Base-by-base conservation (phyloP, 257 asterid genomes). In the Petunia secreta region DNA sequence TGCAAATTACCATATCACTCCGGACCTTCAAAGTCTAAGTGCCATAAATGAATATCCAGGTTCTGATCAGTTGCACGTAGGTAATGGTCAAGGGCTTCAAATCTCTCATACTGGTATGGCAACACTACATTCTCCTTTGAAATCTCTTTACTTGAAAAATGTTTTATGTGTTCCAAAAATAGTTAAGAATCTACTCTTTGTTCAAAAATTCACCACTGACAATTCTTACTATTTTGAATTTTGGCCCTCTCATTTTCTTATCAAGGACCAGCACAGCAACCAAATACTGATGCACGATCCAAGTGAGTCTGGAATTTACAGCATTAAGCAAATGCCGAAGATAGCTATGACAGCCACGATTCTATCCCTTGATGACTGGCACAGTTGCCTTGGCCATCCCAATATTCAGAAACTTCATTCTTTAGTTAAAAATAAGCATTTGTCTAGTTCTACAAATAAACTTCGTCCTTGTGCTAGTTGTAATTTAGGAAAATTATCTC, bases 1-100 rank as follows among this genome's bases (percentile, higher is more conserved):
- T 9, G 55, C 53, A 8, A 75, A 15, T 8, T 44, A 75, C 10
- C 79, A 75, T 50, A 75, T 75, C 52, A 75, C 79, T 52, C 64
- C 36, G n/a, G 41, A 59, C 41, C 41, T 75, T 75, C 34, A 25
- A 10, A 41, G 46, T 41, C 37, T 57, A 5, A 57, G 68, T 60
- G 9, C 52, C 37, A 52, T 50, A 0, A 25, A 16, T 3, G 40
- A 59, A 3, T 40, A 77, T 62, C 40, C 11, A 1, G 68, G 80
- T 40, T 15, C 34, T 6, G 34, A 55, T 55, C 34, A 55, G 2
- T 34, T 55, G 4, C 34, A 55, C 1, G 25, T 14, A 55, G 62
- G 62, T 55, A 15, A 55, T 55, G 59, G 62, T 55, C 34, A 55
- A 55, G 62, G 62, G 25, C 34, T 55, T 55, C 62, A 55, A 55